Evolutionary conservation across 1,284 basidiomycete genomes (phyloP).

Genomic region (Cryptococcus sp.): DNA sequence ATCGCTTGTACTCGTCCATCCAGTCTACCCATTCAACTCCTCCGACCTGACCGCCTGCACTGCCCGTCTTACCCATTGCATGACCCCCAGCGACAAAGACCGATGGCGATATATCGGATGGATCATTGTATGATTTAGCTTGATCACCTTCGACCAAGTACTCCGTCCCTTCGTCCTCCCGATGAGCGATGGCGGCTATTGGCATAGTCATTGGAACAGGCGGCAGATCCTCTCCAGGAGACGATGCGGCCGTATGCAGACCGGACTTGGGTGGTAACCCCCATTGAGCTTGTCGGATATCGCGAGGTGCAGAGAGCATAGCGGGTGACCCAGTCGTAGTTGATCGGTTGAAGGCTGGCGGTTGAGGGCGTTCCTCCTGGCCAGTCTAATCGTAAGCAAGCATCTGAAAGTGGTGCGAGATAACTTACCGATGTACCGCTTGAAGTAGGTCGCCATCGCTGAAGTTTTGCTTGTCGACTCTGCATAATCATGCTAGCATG

Average conservation of each 20-base stretch:
- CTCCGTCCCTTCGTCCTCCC: not conserved
- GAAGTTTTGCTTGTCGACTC: slow-evolving; percentile 54
- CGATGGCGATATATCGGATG: slow-evolving; percentile 5
- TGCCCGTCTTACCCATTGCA: slow-evolving; percentile 31
- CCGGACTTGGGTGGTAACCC: slow-evolving; percentile 3
- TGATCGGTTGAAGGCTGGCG: slow-evolving; percentile 30
- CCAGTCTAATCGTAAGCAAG: not conserved
- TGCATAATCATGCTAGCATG: slow-evolving; percentile 55
- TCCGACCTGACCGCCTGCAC: slow-evolving; percentile 34
- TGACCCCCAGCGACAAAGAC: slow-evolving; percentile 7
- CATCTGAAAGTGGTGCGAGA: slow-evolving; percentile 7
- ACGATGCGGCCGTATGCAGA: slow-evolving; percentile 15
- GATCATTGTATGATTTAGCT: slow-evolving; percentile 9
- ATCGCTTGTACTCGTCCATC: slow-evolving; percentile 56
- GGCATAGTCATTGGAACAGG: slow-evolving; percentile 13
- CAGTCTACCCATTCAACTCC: slow-evolving; percentile 59
- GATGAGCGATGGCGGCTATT: not conserved
- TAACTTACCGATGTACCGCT: slow-evolving; percentile 7
- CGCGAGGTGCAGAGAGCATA: slow-evolving; percentile 24
- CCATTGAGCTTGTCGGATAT: slow-evolving; percentile 24
- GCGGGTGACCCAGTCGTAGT: slow-evolving; percentile 30
- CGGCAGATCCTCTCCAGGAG: slow-evolving; percentile 24
- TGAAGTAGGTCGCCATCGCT: slow-evolving; percentile 49
- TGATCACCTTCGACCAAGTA: slow-evolving; percentile 9
- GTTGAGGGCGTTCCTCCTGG: slow-evolving; percentile 11